Evolutionary conservation across 305 asterid genomes (phyloP), one percentile per base, ranked within the genome.

Genomic region (Fraxinus albicans): DNA sequence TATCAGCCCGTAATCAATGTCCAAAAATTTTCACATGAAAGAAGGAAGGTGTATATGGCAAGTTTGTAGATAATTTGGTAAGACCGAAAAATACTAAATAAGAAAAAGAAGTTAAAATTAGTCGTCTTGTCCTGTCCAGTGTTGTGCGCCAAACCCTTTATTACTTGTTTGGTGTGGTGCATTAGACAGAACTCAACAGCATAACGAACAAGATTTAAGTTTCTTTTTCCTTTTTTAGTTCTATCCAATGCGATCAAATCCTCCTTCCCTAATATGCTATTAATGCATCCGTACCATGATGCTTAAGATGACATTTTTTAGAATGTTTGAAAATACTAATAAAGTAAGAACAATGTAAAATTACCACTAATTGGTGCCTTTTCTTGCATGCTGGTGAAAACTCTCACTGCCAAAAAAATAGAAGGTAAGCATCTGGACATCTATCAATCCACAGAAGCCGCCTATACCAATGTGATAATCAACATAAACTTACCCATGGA

Each of bases 331-430:
- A 23, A 8, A 67, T 27, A 3, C 17, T n/a, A 44, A 50, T 77
- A 74, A 82, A 77, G n/a, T 23, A 5, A 78, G 19, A 35, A n/a
- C 47, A 73, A 78, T 7, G 36, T 76, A 79, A 74, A n/a, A n/a
- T n/a, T 96, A 96, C 99, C 98, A 79, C 98, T 96, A 77, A 67
- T 84, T 74, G 99, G 98, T 82, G 99, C 99, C 84, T 90, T 92
- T 86, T 94, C 98, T 87, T 93, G 98, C 84, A 92, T 74, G 92
- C 98, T 92, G 79, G 99, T 93, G 83, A 93, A 94, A 80, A 94
- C 98, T 84, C 98, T 90, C 79, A 91, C 99, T 96, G 98, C 89
- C 87, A 89, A 87, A 35, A 35, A 23, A 85, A 33, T 55, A 77
- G 70, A 79, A 76, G 23, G 35, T 69, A 82, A 73, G 19, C 27